Evolutionary conservation across 148 eudicot species (phyloP).

Genomic region (Camellia lanceoleosa): DNA sequence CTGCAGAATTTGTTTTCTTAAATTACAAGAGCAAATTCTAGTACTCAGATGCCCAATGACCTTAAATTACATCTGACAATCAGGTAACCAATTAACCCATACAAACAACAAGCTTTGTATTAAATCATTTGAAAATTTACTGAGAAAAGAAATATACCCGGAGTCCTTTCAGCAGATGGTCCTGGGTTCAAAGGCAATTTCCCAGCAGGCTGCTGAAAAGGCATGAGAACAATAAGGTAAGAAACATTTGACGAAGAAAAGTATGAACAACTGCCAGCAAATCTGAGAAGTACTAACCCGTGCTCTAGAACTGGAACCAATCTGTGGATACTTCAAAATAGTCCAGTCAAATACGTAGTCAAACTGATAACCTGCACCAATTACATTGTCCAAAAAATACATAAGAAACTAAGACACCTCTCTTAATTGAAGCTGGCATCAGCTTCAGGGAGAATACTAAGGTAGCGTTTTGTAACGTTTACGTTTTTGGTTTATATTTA

Average conservation of each 20-base stretch:
- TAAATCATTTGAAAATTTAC: neutral
- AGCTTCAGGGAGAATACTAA: neutral
- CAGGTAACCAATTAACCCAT: neutral
- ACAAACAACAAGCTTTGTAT: neutral
- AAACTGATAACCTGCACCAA: slow-evolving; percentile 81
- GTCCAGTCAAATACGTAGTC: slow-evolving; percentile 99
- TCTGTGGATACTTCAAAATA: slow-evolving; percentile 87
- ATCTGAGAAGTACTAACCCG: slow-evolving; percentile 47
- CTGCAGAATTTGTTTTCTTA: neutral
- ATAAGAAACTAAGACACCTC: neutral
- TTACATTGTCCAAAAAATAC: neutral
- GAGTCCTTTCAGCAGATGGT: slow-evolving; percentile 63
- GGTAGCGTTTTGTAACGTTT: too few species aligned
- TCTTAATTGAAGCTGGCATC: neutral
- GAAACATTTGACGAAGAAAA: slow-evolving; percentile 6
- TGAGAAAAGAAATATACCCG: slow-evolving; percentile 43
- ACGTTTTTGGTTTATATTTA: too few species aligned
- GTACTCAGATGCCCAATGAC: neutral
- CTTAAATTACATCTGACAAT: neutral
- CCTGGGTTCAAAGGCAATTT: slow-evolving; percentile 67
- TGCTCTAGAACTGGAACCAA: slow-evolving; percentile 80
- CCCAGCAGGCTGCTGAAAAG: slow-evolving; percentile 50
- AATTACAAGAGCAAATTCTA: neutral
- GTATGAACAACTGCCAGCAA: neutral
- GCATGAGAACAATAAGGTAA: neutral